These are phyloP conservation scores for Monosporascus ibericus DNA, from an alignment of 2,329 filamentous ascomycete species.

Conservation along the genomic window DNA sequence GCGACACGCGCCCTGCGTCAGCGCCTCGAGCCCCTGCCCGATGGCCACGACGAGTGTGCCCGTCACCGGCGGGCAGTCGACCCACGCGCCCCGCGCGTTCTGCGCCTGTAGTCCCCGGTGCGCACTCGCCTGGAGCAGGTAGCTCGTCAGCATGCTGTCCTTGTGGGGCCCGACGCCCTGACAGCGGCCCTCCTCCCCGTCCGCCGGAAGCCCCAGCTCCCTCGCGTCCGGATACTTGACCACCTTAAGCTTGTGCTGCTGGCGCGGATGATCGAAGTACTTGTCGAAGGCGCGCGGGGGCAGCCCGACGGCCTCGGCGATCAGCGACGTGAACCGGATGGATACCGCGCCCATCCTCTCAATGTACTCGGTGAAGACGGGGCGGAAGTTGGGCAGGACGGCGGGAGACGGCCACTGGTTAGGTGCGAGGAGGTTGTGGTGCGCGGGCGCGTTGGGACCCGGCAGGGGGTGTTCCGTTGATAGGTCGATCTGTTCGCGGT, in stretches of 20 bases:
- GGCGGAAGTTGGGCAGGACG: slow-evolving; percentile 61
- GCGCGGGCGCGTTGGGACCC: slow-evolving; percentile 54
- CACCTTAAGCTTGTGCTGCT: slow-evolving; percentile 86
- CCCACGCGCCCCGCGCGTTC: slow-evolving; percentile 71
- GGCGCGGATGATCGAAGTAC: slow-evolving; percentile 64
- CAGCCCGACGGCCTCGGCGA: slow-evolving; percentile 77
- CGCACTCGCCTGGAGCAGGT: slow-evolving; percentile 71
- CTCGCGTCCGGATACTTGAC: slow-evolving; percentile 74
- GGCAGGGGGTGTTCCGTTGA: slow-evolving; percentile 71
- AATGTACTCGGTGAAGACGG: slow-evolving; percentile 70
- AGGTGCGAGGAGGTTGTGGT: slow-evolving; percentile 70
- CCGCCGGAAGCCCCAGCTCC: slow-evolving; percentile 43
- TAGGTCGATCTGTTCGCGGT: slow-evolving; percentile 82
- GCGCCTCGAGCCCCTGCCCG: slow-evolving; percentile 78
- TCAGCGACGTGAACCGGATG: slow-evolving; percentile 68
- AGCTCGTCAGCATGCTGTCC: slow-evolving; percentile 77
- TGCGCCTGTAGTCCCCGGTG: slow-evolving; percentile 78
- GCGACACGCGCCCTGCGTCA: slow-evolving; percentile 77
- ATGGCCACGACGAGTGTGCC: slow-evolving; percentile 83
- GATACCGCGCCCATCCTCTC: slow-evolving; percentile 65
- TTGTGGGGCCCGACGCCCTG: slow-evolving; percentile 75
- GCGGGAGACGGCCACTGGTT: slow-evolving; percentile 70
- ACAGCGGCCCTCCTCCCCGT: slow-evolving; percentile 32
- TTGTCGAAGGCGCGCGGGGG: slow-evolving; percentile 63
- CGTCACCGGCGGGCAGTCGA: slow-evolving; percentile 70